A percentile compares a stretch with the other conserved stretches of the same genome.
Conservation (phyloP, 192 early-diverging fungal genomes). For the Phycomyces nitens region DNA sequence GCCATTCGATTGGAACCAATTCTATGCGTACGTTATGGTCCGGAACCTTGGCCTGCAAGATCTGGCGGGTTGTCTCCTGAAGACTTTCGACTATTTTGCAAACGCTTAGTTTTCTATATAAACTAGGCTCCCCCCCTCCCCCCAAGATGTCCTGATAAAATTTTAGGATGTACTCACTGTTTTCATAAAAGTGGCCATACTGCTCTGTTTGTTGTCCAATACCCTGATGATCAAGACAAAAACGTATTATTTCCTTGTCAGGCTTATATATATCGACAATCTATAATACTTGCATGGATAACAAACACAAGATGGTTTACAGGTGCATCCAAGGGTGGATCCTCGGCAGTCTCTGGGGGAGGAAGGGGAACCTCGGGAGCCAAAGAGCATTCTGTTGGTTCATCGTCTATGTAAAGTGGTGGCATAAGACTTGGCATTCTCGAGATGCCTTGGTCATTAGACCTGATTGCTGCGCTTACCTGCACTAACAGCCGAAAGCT, state of each 20-base stretch:
- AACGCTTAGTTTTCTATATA: background rate
- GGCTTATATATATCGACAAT: background rate
- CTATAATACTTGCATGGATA: slow-evolving; percentile 31
- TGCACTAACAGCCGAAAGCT: slow-evolving; percentile 5
- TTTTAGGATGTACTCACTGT: slow-evolving; percentile 29
- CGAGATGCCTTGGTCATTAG: no score
- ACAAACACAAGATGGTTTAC: slow-evolving; percentile 39
- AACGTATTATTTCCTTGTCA: background rate
- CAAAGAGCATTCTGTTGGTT: background rate
- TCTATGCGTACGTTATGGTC: slow-evolving; percentile 37
- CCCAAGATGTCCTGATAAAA: no score
- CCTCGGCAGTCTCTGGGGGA: slow-evolving; percentile 3
- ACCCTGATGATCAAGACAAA: slow-evolving; percentile 18
- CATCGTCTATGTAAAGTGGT: slow-evolving; percentile 5
- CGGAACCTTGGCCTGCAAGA: slow-evolving; percentile 36
- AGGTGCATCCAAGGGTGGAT: slow-evolving; percentile 14
- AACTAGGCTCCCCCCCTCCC: no score
- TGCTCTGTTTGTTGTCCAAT: slow-evolving; percentile 44
- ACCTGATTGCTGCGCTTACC: background rate
- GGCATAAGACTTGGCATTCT: background rate
- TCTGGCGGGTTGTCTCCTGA: slow-evolving; percentile 36
- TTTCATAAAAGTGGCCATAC: slow-evolving; percentile 40
- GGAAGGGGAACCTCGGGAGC: background rate
- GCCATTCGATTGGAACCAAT: slow-evolving; percentile 39
- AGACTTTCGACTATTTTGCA: slow-evolving; percentile 31